phyloP scores from a whole-genome alignment of 2,329 filamentous ascomycete species.

The Cercospora nicotianae region DNA sequence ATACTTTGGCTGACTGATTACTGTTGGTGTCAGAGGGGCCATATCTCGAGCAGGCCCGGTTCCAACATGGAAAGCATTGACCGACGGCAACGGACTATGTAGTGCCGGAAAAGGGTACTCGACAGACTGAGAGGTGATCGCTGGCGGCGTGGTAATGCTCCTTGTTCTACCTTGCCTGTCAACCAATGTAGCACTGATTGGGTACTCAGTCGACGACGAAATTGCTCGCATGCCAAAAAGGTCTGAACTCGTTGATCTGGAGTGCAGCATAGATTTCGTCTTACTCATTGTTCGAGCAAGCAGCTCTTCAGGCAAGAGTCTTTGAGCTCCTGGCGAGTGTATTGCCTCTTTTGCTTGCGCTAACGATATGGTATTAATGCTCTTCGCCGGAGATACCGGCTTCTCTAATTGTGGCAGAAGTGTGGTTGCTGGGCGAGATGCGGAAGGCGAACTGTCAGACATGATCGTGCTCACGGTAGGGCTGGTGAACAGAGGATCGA shows the following conservation, averaged over 20 bases:
- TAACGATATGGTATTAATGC: constrained; percentile 32
- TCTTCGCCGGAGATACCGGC: constrained; percentile 10
- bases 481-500: constrained; percentile 33
- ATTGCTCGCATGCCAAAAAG: constrained; percentile 13
- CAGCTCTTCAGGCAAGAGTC: constrained; percentile 37
- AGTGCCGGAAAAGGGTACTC: constrained; percentile 1
- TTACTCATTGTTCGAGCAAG: constrained; percentile 28
- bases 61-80: constrained; percentile 24
- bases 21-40: constrained; percentile 9
- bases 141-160: constrained; percentile 16
- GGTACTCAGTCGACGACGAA: neutral
- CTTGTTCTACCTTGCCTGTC: constrained; percentile 26
- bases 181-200: constrained; percentile 16
- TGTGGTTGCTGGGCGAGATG: constrained; percentile 17
- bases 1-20: too few species aligned
- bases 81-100: neutral
- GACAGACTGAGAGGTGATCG: neutral
- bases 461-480: constrained; percentile 26
- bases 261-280: constrained; percentile 24
- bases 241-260: constrained; percentile 21
- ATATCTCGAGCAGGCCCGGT: constrained; percentile 21
- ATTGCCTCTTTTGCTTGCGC: constrained; percentile 31
- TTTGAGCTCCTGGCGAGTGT: constrained; percentile 32
- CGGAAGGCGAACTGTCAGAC: constrained; percentile 1
- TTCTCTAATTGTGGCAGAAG: constrained; percentile 12